phyloP scores from a whole-genome alignment of 106 monocot genomes.

The Dendrobium catenatum region DNA sequence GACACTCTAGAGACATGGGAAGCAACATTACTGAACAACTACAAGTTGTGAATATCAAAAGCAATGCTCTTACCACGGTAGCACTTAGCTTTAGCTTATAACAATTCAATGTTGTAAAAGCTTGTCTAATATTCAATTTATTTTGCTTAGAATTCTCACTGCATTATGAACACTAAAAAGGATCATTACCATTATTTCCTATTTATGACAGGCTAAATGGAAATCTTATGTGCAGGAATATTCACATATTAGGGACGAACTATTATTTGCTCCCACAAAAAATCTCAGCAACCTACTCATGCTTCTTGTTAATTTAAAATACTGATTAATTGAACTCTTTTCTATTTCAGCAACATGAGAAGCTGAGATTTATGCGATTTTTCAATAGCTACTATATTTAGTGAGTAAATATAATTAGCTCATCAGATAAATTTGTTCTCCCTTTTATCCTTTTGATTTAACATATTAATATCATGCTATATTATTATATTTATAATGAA shows the following conservation, averaged over 20 bases:
- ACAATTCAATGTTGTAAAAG: slow-evolving; percentile 24
- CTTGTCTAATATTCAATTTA: neutral
- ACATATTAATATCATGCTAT: too few relatives aligned
- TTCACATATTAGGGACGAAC: neutral
- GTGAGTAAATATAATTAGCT: too few relatives aligned
- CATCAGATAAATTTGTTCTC: too few relatives aligned
- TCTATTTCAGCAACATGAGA: slow-evolving; percentile 48
- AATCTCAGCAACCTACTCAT: neutral
- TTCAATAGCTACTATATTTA: too few relatives aligned
- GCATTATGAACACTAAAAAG: too few relatives aligned
- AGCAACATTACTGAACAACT: slow-evolving; percentile 31
- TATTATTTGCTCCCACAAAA: slow-evolving; percentile 24
- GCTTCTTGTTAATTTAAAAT: neutral
- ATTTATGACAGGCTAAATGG: slow-evolving; percentile 30
- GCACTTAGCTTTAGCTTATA: too few relatives aligned
- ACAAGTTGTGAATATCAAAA: slow-evolving; percentile 36
- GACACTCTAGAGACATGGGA: slow-evolving; percentile 19
- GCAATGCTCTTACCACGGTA: slow-evolving; percentile 31
- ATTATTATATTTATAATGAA: too few relatives aligned
- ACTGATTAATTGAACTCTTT: neutral
- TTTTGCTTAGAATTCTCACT: neutral
- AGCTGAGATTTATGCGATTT: neutral
- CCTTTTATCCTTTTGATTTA: too few relatives aligned
- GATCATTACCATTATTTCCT: neutral
- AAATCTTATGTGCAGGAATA: slow-evolving; percentile 42